phyloP scores from a whole-genome alignment of 1,284 basidiomycete species.

The Gymnopus androsaceus region DNA sequence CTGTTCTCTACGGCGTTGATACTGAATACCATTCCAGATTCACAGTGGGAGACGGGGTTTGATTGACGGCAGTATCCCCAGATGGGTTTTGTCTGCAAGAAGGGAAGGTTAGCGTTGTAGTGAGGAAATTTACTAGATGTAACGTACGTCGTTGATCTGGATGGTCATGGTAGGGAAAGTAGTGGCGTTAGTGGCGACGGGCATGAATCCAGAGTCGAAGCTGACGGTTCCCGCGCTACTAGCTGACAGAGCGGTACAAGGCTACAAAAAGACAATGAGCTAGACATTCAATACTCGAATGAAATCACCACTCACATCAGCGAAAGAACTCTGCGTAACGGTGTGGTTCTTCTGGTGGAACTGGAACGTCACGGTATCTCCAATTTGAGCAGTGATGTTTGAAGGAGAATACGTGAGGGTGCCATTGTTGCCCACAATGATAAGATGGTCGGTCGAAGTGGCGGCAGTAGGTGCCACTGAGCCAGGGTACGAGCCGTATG shows the following conservation, averaged over 20 bases:
- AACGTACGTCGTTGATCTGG: constrained; percentile 54
- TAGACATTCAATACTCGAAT: constrained; percentile 14
- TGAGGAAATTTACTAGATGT: background rate
- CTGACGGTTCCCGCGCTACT: constrained; percentile 50
- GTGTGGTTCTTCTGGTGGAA: constrained; percentile 55
- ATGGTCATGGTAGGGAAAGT: constrained; percentile 56
- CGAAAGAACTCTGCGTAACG: constrained; percentile 60
- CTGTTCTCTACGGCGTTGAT: constrained; percentile 58
- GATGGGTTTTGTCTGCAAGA: constrained; percentile 41
- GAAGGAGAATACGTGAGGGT: constrained; percentile 51
- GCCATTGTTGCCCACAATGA: constrained; percentile 52
- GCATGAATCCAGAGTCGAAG: constrained; percentile 64
- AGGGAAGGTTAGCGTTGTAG: constrained; percentile 3
- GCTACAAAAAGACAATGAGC: constrained; percentile 6
- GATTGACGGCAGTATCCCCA: constrained; percentile 53
- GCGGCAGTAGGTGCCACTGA: constrained; percentile 34
- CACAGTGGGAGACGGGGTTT: constrained; percentile 45
- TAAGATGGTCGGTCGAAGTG: constrained; percentile 41
- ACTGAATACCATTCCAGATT: constrained; percentile 66
- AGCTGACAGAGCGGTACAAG: constrained; percentile 9
- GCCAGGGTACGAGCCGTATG: constrained; percentile 33
- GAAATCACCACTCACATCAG: constrained; percentile 52
- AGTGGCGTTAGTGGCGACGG: constrained; percentile 46
- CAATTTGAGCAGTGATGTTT: constrained; percentile 55
- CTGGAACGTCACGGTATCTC: constrained; percentile 65